These are phyloP conservation scores for Phoenix dactylifera DNA, from an alignment of 176 grass and related monocot genomes.

Conservation along the genomic window DNA sequence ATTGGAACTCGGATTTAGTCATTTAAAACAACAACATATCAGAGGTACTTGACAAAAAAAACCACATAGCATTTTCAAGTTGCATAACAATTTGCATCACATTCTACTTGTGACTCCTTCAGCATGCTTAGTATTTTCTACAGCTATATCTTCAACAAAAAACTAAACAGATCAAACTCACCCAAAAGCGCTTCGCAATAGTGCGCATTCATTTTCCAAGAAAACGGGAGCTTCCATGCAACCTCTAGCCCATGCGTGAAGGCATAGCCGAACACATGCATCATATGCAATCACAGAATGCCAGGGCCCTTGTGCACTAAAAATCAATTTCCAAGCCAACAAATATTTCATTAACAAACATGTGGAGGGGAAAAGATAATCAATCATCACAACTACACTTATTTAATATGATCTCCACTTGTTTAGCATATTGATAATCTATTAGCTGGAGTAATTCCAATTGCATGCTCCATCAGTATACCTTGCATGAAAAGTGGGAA, in stretches of 20 bases:
- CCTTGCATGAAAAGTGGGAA: constrained; percentile 95
- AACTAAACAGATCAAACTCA: constrained; percentile 20
- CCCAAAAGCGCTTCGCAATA: constrained; percentile 85
- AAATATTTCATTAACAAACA: constrained; percentile 23
- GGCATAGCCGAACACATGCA: constrained; percentile 88
- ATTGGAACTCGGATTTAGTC: no score
- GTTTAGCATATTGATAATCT: no score
- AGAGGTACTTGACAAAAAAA: no score
- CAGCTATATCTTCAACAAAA: neutral
- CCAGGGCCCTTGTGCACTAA: constrained; percentile 91
- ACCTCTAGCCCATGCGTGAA: constrained; percentile 94
- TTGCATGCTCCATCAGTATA: constrained; percentile 19
- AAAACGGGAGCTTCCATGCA: constrained; percentile 97
- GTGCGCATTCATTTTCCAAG: constrained; percentile 84
- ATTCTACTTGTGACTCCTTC: no score
- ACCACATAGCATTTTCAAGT: no score
- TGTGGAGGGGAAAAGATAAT: neutral
- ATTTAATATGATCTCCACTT: no score
- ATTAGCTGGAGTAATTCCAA: constrained; percentile 3
- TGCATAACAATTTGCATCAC: no score
- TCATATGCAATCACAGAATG: constrained; percentile 98
- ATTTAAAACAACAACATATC: no score
- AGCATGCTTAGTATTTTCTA: no score
- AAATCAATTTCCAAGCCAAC: constrained; percentile 19
- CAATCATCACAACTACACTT: no score